A percentile compares a stretch with the other conserved stretches of the same genome.
phyloP scores from a whole-genome alignment of 2,329 filamentous ascomycete species.

The Talaromyces sp. region DNA sequence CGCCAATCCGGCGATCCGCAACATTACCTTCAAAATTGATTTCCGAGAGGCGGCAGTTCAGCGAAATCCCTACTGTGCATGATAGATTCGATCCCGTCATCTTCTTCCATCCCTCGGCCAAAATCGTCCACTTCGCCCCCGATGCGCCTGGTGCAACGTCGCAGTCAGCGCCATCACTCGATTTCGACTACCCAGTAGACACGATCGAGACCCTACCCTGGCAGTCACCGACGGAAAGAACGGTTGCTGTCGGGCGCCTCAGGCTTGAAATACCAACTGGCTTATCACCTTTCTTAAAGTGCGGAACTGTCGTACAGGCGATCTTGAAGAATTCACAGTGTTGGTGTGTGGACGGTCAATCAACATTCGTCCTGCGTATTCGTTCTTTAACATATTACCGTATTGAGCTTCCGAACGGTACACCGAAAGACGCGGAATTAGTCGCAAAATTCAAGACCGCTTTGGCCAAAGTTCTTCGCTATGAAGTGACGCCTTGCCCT shows the following conservation, averaged over 20 bases:
- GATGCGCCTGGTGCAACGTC: constrained; percentile 35
- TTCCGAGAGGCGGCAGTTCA: constrained; percentile 21
- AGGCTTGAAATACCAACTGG: constrained; percentile 82
- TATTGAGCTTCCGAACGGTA: constrained; percentile 72
- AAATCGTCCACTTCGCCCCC: constrained; percentile 63
- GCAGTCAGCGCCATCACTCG: constrained; percentile 40
- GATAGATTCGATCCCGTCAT: constrained; percentile 47
- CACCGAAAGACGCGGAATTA: constrained; percentile 59
- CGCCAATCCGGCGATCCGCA: constrained; percentile 32
- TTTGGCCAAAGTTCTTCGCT: constrained; percentile 69
- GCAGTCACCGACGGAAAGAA: constrained; percentile 72
- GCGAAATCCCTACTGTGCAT: constrained; percentile 27
- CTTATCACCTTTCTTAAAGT: constrained; percentile 83
- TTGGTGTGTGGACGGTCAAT: constrained; percentile 84
- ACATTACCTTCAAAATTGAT: constrained; percentile 38
- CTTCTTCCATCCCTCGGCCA: constrained; percentile 68
- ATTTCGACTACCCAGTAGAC: constrained; percentile 48
- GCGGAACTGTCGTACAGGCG: constrained; percentile 75
- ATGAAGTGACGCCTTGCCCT: constrained; percentile 83
- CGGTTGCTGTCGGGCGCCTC: constrained; percentile 75
- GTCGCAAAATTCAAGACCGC: constrained; percentile 66
- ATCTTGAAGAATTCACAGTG: constrained; percentile 88
- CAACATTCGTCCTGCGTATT: constrained; percentile 83
- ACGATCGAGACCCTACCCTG: constrained; percentile 65
- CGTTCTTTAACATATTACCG: constrained; percentile 81